These are phyloP conservation scores for Groenewaldozyma salmanticensis DNA, from an alignment of 805 yeast species.

Conservation along the genomic window DNA sequence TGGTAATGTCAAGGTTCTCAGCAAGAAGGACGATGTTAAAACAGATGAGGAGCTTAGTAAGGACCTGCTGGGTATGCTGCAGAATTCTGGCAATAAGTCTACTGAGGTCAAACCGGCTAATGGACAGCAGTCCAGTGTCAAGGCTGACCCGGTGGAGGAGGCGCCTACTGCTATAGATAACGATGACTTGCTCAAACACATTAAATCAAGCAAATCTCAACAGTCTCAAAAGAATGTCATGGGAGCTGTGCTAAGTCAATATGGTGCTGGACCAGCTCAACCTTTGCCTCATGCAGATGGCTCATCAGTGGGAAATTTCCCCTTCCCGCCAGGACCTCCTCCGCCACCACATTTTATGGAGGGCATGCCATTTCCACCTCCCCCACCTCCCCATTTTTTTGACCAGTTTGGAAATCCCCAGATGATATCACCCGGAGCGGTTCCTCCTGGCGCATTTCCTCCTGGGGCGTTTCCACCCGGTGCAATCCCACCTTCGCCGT, in stretches of 20 bases:
- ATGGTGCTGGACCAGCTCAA: constrained; percentile 15
- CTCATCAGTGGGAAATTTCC: neutral
- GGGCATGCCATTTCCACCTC: neutral
- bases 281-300: constrained; percentile 8
- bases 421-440: neutral
- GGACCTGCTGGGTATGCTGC: constrained; percentile 15
- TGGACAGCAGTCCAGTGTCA: too few species aligned
- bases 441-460: constrained; percentile 21
- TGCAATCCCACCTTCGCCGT: constrained; percentile 17
- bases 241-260: constrained; percentile 15
- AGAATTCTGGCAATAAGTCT: constrained; percentile 3
- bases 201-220: constrained; percentile 11
- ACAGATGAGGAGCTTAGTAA: constrained; percentile 11
- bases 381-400: constrained; percentile 10
- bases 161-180: constrained; percentile 4
- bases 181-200: constrained; percentile 12
- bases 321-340: neutral
- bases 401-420: neutral
- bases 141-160: neutral
- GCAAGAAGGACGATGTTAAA: constrained; percentile 1
- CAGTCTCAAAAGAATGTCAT: constrained; percentile 12
- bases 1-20: constrained; percentile 10
- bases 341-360: constrained; percentile 10
- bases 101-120: too few species aligned
- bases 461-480: constrained; percentile 14